phyloP scores from a whole-genome alignment of 2,329 filamentous ascomycete genomes.

The Ophiostoma populinum region DNA sequence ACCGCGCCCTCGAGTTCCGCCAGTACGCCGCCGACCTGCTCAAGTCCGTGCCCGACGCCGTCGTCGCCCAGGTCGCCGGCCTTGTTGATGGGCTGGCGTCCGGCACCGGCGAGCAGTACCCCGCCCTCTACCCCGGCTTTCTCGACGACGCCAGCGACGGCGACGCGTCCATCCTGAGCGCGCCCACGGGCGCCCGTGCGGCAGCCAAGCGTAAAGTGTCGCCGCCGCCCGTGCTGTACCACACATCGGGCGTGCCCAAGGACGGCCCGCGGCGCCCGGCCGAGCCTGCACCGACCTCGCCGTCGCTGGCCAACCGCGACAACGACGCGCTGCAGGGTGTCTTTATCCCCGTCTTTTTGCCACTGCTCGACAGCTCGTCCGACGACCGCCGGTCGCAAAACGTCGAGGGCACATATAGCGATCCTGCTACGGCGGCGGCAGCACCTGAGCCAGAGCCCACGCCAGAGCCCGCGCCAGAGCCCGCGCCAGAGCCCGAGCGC shows the following conservation, averaged over 20 bases:
- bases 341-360: conserved; percentile 45
- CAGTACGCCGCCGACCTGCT: conserved; percentile 34
- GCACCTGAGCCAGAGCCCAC: conserved; percentile 6
- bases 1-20: conserved; percentile 39
- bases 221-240: conserved; percentile 23
- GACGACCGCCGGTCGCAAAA: not conserved
- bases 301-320: conserved; percentile 25
- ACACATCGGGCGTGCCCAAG: conserved; percentile 20
- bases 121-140: conserved; percentile 21
- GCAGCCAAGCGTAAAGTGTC: conserved; percentile 14
- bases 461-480: not conserved
- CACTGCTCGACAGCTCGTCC: conserved; percentile 34
- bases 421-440: not conserved
- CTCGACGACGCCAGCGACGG: conserved; percentile 16
- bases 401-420: conserved; percentile 10
- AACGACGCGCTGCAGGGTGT: conserved; percentile 43
- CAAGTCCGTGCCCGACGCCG: conserved; percentile 26
- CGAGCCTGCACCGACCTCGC: conserved; percentile 8
- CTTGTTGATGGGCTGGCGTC: conserved; percentile 24
- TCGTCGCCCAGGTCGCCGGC: conserved; percentile 28
- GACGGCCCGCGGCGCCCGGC: conserved; percentile 16
- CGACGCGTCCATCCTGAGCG: conserved; percentile 6
- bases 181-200: conserved; percentile 8
- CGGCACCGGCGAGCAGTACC: conserved; percentile 24
- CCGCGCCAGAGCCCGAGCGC: conserved; percentile 14